Evolutionary conservation across 176 grass and related monocot genomes (phyloP).

Genomic region (Ensete glaucum): DNA sequence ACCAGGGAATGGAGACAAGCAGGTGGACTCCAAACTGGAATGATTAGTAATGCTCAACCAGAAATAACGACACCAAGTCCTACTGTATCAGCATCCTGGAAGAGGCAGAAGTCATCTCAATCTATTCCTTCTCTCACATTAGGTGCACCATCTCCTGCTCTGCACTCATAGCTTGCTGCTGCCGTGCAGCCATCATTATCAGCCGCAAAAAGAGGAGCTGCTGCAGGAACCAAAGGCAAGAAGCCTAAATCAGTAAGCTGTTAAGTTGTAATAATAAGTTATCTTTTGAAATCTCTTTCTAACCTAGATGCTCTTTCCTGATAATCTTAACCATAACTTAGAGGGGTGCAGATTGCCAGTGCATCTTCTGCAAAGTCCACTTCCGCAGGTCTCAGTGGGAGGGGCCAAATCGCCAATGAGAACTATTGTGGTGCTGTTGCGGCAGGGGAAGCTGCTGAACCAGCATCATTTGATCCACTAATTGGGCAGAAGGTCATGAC

Average conservation of each 20-base stretch:
- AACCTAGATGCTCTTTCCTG: conserved; percentile 2
- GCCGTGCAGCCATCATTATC: conserved; percentile 61
- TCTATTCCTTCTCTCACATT: conserved; percentile 38
- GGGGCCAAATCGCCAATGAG: conserved; percentile 51
- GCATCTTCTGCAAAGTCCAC: conserved; percentile 41
- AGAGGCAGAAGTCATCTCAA: conserved; percentile 90
- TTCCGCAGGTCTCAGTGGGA: conserved; percentile 60
- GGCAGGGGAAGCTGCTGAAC: conserved; percentile 40
- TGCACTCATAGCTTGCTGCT: conserved; percentile 53
- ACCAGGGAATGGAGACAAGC: conserved; percentile 7
- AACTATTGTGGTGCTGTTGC: conserved; percentile 41
- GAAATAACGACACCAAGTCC: conserved; percentile 2
- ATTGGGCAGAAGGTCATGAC: conserved; percentile 24
- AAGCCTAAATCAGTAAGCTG: conserved; percentile 58
- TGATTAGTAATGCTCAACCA: neutral
- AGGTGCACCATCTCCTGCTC: conserved; percentile 28
- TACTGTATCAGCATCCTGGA: conserved; percentile 27
- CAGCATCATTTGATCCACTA: conserved; percentile 26
- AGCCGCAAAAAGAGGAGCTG: conserved; percentile 41
- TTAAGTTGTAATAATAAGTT: neutral
- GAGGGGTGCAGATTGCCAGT: conserved; percentile 53
- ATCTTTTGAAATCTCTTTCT: neutral
- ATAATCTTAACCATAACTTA: conserved; percentile 24
- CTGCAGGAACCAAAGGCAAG: conserved; percentile 56
- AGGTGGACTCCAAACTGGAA: neutral